These are phyloP conservation scores for Eimeria mitis DNA, from an alignment of 169 alveolate species.

Conservation along the genomic window DNA sequence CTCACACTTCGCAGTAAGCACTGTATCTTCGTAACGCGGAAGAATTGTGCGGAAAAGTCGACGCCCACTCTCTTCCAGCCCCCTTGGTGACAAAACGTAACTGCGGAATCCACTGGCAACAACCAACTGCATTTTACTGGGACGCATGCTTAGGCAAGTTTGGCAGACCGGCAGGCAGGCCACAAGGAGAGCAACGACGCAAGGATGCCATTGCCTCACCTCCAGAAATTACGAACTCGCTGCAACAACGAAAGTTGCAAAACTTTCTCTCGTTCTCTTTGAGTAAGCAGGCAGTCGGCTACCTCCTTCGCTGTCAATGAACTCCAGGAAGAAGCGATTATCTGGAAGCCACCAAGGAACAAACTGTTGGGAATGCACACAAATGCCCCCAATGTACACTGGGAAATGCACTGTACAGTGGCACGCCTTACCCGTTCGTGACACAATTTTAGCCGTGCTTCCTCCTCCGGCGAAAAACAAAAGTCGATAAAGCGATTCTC, in stretches of 20 bases:
- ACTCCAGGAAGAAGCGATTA: conserved; percentile 43
- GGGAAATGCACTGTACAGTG: neutral
- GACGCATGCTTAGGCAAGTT: neutral
- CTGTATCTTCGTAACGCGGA: conserved; percentile 35
- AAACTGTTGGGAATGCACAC: neutral
- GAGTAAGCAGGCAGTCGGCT: conserved; percentile 27
- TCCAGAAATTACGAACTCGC: neutral
- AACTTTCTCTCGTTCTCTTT: neutral
- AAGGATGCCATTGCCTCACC: neutral
- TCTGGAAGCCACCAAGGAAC: conserved; percentile 18
- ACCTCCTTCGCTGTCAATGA: conserved; percentile 27
- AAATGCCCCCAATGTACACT: neutral
- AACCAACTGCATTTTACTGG: neutral
- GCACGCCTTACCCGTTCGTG: conserved; percentile 47
- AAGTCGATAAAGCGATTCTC: conserved; percentile 47
- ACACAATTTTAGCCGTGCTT: conserved; percentile 19
- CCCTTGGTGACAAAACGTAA: conserved; percentile 38
- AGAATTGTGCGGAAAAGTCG: conserved; percentile 58
- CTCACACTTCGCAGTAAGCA: conserved; percentile 43
- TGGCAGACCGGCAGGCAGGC: neutral
- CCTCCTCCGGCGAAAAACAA: conserved; percentile 66
- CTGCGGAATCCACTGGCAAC: conserved; percentile 1
- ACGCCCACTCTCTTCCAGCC: conserved; percentile 39
- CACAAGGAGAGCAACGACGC: neutral
- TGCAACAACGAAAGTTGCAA: neutral